A percentile compares a stretch with the other conserved stretches of the same genome.
phyloP scores from a whole-genome alignment of 2,329 filamentous ascomycete genomes.

The Parafenestella ontariensis region DNA sequence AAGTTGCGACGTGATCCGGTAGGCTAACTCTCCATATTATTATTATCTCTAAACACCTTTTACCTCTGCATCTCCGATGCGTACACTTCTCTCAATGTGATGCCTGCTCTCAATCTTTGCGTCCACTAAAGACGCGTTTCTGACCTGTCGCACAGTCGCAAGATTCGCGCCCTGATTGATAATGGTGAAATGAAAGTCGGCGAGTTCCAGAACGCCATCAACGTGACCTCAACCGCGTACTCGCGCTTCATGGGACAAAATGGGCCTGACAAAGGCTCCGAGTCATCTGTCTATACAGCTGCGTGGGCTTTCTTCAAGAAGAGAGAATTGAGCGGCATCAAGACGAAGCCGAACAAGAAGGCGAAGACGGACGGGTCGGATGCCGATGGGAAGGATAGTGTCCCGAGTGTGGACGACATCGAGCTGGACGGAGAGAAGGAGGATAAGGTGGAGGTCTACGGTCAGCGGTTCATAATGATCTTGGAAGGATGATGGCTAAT shows the following conservation, averaged over 20 bases:
- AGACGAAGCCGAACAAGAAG: slow-evolving; percentile 26
- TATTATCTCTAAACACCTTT: background rate
- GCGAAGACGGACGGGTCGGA: background rate
- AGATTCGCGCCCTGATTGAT: slow-evolving; percentile 54
- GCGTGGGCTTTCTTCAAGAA: slow-evolving; percentile 57
- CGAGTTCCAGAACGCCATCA: slow-evolving; percentile 52
- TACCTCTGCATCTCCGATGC: background rate
- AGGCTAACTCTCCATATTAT: background rate
- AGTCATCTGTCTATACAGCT: slow-evolving; percentile 34
- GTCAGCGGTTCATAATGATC: slow-evolving; percentile 26
- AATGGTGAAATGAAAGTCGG: slow-evolving; percentile 54
- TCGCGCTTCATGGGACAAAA: slow-evolving; percentile 59
- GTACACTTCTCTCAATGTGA: too few species aligned
- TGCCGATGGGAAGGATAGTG: slow-evolving; percentile 13
- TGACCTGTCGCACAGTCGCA: slow-evolving; percentile 25
- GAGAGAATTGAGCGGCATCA: slow-evolving; percentile 58
- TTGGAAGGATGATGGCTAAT: background rate
- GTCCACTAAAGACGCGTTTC: background rate
- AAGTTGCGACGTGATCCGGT: slow-evolving; percentile 30
- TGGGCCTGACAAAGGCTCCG: slow-evolving; percentile 47
- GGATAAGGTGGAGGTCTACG: slow-evolving; percentile 57
- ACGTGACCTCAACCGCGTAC: slow-evolving; percentile 48
- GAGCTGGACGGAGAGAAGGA: slow-evolving; percentile 57
- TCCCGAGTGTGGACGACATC: slow-evolving; percentile 48
- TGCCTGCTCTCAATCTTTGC: too few species aligned